These are phyloP conservation scores for Arthrobotrys megalospora DNA, from an alignment of 2,329 filamentous ascomycete species.

Conservation along the genomic window DNA sequence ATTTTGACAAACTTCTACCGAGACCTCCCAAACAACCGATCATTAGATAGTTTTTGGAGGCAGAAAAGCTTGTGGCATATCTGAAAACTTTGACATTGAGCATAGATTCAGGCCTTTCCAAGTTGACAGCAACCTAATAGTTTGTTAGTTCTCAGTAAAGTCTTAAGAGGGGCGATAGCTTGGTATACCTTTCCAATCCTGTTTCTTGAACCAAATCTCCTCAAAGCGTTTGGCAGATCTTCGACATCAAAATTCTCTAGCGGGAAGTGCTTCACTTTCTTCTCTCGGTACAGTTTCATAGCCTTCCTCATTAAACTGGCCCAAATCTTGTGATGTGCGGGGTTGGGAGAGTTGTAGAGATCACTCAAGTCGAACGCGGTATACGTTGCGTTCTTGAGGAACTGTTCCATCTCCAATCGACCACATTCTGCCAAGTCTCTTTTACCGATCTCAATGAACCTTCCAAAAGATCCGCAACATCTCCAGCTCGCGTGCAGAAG, in stretches of 20 bases:
- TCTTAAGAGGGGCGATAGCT: neutral
- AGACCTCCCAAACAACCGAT: constrained; percentile 73
- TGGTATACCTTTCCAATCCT: constrained; percentile 33
- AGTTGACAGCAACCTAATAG: constrained; percentile 24
- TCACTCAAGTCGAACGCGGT: constrained; percentile 21
- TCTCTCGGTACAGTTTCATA: constrained; percentile 20
- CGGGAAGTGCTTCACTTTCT: constrained; percentile 6
- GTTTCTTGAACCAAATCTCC: neutral
- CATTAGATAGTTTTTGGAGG: constrained; percentile 70
- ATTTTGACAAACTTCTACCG: constrained; percentile 70
- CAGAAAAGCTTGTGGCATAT: constrained; percentile 46
- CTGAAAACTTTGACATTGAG: constrained; percentile 10
- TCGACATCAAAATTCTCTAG: constrained; percentile 19
- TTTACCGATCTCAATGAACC: constrained; percentile 70
- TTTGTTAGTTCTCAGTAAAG: neutral
- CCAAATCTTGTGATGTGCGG: constrained; percentile 13
- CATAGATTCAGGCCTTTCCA: constrained; percentile 5
- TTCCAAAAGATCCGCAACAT: constrained; percentile 69
- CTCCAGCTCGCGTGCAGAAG: constrained; percentile 69
- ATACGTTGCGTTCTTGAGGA: constrained; percentile 66
- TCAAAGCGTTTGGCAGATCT: constrained; percentile 3
- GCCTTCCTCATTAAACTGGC: neutral
- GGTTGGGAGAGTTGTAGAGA: constrained; percentile 20
- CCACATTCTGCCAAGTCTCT: constrained; percentile 68
- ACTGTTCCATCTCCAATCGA: constrained; percentile 69